These are phyloP conservation scores for Sclerospora graminicola DNA, from an alignment of 352 stramenopile species.

Conservation along the genomic window DNA sequence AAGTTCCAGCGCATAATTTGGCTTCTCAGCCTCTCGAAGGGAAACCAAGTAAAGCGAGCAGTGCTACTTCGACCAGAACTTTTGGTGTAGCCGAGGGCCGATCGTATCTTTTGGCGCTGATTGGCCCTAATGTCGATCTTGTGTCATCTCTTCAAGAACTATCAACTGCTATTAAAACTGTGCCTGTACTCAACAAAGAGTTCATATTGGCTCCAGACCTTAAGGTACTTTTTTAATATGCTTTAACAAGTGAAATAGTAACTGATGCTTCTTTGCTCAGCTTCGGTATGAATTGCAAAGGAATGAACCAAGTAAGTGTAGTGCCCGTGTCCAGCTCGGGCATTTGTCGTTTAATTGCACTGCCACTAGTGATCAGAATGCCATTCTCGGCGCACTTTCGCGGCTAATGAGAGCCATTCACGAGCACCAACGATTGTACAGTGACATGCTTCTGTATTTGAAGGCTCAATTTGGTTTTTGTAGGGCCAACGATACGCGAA, in stretches of 20 bases:
- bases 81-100: slow-evolving; percentile 23
- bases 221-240: slow-evolving; percentile 22
- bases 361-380: slow-evolving; percentile 27
- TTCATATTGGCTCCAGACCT: slow-evolving; percentile 42
- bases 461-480: slow-evolving; percentile 32
- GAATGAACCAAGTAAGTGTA: slow-evolving; percentile 11
- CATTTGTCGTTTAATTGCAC: slow-evolving; percentile 30
- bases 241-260: not conserved
- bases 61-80: slow-evolving; percentile 6
- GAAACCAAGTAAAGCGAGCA: slow-evolving; percentile 2
- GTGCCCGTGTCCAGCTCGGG: slow-evolving; percentile 25
- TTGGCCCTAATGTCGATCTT: slow-evolving; percentile 50
- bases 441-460: slow-evolving; percentile 31
- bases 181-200: slow-evolving; percentile 41
- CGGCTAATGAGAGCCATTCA: slow-evolving; percentile 25
- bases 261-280: slow-evolving; percentile 20
- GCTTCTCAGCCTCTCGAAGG: not conserved
- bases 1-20: not conserved
- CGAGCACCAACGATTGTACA: slow-evolving; percentile 35
- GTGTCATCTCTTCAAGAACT: slow-evolving; percentile 40
- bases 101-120: slow-evolving; percentile 38
- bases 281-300: slow-evolving; percentile 31
- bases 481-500: slow-evolving; percentile 25
- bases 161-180: slow-evolving; percentile 23
- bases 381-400: slow-evolving; percentile 35